These are phyloP conservation scores for Dissophora ornata DNA, from an alignment of 192 early-diverging fungal species.

Conservation along the genomic window DNA sequence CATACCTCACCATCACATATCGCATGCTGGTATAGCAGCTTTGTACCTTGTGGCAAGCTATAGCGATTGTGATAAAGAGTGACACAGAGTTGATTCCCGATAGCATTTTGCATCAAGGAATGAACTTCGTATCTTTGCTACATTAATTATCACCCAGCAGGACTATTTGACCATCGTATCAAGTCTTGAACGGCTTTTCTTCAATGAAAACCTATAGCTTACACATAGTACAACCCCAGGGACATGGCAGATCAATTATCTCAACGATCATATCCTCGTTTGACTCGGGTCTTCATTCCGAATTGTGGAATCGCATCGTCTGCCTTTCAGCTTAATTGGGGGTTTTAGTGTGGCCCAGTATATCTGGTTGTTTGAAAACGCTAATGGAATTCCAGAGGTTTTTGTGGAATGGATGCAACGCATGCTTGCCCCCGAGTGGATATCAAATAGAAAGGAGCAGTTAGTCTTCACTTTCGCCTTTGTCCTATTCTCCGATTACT, in stretches of 20 bases:
- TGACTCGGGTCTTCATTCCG: constrained; percentile 27
- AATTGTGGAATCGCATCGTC: constrained; percentile 6
- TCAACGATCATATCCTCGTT: constrained; percentile 20
- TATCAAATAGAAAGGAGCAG: too few relatives aligned
- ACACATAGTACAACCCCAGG: constrained; percentile 22
- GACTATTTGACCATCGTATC: constrained; percentile 23
- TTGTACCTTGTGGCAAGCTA: constrained; percentile 31
- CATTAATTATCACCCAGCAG: constrained; percentile 41
- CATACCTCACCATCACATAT: too few relatives aligned
- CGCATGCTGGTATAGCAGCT: neutral
- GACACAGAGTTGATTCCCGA: neutral
- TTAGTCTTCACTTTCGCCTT: neutral
- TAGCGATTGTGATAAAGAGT: neutral
- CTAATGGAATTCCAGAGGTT: constrained; percentile 13
- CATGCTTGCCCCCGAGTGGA: too few relatives aligned
- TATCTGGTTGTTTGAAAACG: constrained; percentile 14
- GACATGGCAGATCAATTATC: neutral
- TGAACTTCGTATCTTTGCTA: too few relatives aligned
- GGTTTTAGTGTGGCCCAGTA: constrained; percentile 16
- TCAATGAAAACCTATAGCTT: constrained; percentile 28
- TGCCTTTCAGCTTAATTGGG: neutral
- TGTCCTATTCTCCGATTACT: neutral
- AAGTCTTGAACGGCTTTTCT: constrained; percentile 41
- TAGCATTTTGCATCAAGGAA: too few relatives aligned
- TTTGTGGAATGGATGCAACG: neutral